A percentile compares a stretch with the other conserved stretches of the same genome.
phyloP scores from a whole-genome alignment of 768 basidiomycete genomes.

The Russula olivacea region DNA sequence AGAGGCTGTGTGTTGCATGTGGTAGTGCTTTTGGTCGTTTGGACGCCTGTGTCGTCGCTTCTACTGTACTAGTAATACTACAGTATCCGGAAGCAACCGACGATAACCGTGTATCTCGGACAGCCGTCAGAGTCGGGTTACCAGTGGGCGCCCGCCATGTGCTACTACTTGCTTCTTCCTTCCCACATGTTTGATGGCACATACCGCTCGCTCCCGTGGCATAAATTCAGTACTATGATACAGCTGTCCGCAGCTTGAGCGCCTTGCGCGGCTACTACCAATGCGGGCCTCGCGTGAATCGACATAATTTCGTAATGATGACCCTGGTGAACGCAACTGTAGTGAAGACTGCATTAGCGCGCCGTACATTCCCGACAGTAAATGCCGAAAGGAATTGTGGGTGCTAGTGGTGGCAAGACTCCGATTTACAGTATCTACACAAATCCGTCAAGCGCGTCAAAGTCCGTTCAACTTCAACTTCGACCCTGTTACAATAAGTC shows the following conservation, averaged over 20 bases:
- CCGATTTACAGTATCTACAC: not conserved
- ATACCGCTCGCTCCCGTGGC: not conserved
- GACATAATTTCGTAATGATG: not conserved
- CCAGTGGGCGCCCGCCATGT: not conserved
- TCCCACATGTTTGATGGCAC: not conserved
- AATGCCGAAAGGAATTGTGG: no score
- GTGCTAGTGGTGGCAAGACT: not conserved
- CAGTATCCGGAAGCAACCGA: not conserved
- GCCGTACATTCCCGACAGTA: no score
- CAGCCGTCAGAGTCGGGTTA: no score
- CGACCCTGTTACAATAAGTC: no score
- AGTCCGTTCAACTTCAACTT: not conserved
- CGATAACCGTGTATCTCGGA: not conserved
- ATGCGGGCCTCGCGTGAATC: not conserved
- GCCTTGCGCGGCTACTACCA: no score
- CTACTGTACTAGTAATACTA: no score
- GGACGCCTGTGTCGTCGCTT: not conserved
- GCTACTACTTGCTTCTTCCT: not conserved
- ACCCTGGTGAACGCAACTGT: no score
- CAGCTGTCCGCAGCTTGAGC: not conserved
- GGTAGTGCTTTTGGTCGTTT: not conserved
- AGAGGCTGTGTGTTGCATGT: not conserved
- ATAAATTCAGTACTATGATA: not conserved
- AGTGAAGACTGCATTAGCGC: not conserved
- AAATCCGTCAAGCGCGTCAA: not conserved